phyloP scores from a whole-genome alignment of 371 early-diverging fungal genomes.

The Actinomortierella ambigua region DNA sequence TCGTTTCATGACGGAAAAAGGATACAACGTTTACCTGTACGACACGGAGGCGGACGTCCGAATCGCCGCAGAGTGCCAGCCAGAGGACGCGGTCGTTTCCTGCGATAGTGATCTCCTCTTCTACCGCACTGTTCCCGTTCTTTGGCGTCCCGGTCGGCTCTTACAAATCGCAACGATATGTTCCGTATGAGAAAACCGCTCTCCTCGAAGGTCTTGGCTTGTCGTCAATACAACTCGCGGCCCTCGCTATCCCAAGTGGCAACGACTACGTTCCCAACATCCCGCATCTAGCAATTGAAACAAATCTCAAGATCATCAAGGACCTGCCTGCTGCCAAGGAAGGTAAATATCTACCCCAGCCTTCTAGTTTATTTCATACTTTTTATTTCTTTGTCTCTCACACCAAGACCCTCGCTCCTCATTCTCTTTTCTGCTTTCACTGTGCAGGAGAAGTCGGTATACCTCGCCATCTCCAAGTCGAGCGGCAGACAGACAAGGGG shows the following conservation, averaged over 20 bases:
- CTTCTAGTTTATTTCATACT: neutral
- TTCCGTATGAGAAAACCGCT: slow-evolving; percentile 3
- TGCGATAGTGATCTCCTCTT: slow-evolving; percentile 6
- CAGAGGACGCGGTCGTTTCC: slow-evolving; percentile 3
- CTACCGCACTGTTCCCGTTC: neutral
- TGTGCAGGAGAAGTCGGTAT: slow-evolving; percentile 7
- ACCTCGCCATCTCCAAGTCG: neutral
- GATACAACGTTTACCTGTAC: neutral
- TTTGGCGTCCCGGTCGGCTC: slow-evolving; percentile 7
- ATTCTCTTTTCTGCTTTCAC: too few relatives aligned
- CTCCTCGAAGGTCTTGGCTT: slow-evolving; percentile 5
- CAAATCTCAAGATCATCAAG: slow-evolving; percentile 11
- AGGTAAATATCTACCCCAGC: neutral
- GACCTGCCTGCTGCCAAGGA: neutral
- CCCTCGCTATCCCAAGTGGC: slow-evolving; percentile 8
- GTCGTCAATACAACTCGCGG: neutral
- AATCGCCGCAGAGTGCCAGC: slow-evolving; percentile 6
- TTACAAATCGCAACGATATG: neutral
- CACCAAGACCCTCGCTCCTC: too few relatives aligned
- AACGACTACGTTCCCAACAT: slow-evolving; percentile 13
- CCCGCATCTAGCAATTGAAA: slow-evolving; percentile 3
- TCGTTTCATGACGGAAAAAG: neutral
- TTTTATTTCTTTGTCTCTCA: neutral
- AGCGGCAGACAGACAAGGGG: slow-evolving; percentile 7
- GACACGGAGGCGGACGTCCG: slow-evolving; percentile 12